Evolutionary conservation across 2,329 filamentous ascomycete genomes (phyloP).

Genomic region (Diaporthe capsici): DNA sequence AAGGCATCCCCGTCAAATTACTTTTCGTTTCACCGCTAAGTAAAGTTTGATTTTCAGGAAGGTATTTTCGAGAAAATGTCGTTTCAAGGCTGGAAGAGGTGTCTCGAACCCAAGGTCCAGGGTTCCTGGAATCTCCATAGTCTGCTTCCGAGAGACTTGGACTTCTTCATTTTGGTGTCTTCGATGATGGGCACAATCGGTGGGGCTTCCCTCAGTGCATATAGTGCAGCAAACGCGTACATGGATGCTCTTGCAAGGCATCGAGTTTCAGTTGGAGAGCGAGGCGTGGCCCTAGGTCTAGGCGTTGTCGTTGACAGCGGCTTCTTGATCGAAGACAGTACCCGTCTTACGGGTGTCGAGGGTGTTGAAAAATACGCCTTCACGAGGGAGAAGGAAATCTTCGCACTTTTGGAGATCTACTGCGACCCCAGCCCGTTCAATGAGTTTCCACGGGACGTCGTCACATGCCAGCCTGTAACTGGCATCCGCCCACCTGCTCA

Average conservation of each 20-base stretch:
- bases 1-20: neutral
- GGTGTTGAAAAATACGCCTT: neutral
- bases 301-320: constrained; percentile 14
- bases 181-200: neutral
- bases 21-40: neutral
- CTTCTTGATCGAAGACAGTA: neutral
- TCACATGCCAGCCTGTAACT: neutral
- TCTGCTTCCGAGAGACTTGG: neutral
- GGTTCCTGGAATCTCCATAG: constrained; percentile 29
- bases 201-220: neutral
- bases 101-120: neutral
- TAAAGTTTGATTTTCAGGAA: neutral
- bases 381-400: neutral
- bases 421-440: constrained; percentile 1
- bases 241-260: constrained; percentile 49
- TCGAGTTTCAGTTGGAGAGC: constrained; percentile 42
- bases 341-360: neutral
- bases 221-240: constrained; percentile 50
- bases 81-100: neutral
- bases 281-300: constrained; percentile 45
- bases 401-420: neutral
- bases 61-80: constrained; percentile 13
- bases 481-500: neutral
- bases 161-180: constrained; percentile 24
- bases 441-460: neutral